Evolutionary conservation across 352 stramenopile genomes (phyloP).

Genomic region (Phytopythium sindhum): DNA sequence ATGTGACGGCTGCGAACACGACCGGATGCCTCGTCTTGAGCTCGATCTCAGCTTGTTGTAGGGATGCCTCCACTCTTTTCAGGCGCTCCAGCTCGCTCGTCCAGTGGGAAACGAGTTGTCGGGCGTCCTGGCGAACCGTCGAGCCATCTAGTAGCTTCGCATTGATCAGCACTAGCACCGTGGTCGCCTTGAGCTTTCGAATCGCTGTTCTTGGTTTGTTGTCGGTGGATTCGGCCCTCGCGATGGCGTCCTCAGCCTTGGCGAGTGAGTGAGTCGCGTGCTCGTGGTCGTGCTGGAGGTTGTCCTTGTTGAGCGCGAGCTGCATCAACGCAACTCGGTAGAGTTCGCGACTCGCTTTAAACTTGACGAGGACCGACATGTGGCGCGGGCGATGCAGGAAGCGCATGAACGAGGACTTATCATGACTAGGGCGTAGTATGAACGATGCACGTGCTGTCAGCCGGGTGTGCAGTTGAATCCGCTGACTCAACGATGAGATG

Average conservation of each 20-base stretch:
- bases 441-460: neutral
- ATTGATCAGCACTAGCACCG: constrained; percentile 19
- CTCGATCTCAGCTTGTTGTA: constrained; percentile 12
- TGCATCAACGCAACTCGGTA: constrained; percentile 22
- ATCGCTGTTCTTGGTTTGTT: constrained; percentile 5
- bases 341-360: constrained; percentile 14
- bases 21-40: constrained; percentile 20
- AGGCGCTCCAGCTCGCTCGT: constrained; percentile 27
- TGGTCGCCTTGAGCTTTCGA: constrained; percentile 14
- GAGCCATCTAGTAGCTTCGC: constrained; percentile 24
- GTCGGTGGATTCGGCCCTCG: neutral
- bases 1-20: constrained; percentile 19
- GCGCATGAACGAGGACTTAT: constrained; percentile 6
- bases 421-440: neutral
- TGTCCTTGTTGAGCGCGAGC: constrained; percentile 11
- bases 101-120: constrained; percentile 30
- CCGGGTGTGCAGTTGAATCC: neutral
- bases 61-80: neutral
- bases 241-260: neutral
- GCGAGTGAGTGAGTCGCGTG: neutral
- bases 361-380: constrained; percentile 19
- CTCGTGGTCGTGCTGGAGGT: constrained; percentile 19
- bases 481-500: neutral
- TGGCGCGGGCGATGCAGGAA: constrained; percentile 12
- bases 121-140: constrained; percentile 26